phyloP scores from a whole-genome alignment of 306 rosid species.

The Mucuna pruriens region DNA sequence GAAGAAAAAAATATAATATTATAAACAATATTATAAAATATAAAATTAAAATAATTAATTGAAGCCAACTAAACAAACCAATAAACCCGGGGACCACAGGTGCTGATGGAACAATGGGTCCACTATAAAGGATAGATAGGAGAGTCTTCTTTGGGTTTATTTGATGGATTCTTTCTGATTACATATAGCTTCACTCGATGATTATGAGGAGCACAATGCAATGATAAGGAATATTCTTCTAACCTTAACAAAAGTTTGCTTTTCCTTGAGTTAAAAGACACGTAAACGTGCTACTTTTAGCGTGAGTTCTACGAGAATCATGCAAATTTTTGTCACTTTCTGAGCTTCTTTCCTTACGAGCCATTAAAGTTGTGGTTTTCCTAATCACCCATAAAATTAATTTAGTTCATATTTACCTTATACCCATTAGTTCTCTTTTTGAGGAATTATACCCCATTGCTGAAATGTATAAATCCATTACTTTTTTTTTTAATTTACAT shows the following conservation, averaged over 20 bases:
- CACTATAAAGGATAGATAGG: not conserved
- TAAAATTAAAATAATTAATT: not conserved
- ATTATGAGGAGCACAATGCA: not conserved
- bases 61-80: not conserved
- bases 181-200: not conserved
- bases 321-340: not conserved
- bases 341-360: not conserved
- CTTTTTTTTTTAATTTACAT: not conserved
- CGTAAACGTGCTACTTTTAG: not conserved
- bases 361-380: not conserved
- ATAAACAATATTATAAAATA: not conserved
- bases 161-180: not conserved
- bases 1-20: not conserved
- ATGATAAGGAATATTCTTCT: not conserved
- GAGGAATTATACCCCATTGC: too few species aligned
- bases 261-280: not conserved
- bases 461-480: not conserved
- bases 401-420: not conserved
- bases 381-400: not conserved
- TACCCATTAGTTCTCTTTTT: too few species aligned
- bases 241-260: not conserved
- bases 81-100: not conserved
- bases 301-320: not conserved
- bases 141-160: not conserved
- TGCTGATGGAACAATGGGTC: not conserved